phyloP scores from a whole-genome alignment of 805 yeast species.

The Kazachstania viticola region DNA sequence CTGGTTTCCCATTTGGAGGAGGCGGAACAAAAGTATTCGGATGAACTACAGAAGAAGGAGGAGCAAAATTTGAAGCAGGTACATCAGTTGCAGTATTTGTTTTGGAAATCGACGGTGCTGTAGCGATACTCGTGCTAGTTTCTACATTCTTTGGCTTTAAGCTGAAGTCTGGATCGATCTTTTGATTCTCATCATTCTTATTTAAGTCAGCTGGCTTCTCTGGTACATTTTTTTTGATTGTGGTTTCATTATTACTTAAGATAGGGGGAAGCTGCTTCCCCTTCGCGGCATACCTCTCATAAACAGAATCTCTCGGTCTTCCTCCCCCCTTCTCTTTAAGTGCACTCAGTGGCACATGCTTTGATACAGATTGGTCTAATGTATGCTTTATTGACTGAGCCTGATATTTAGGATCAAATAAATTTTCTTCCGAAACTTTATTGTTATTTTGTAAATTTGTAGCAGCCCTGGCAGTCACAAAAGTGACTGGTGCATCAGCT shows the following conservation, averaged over 20 bases:
- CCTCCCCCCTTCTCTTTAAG: slow-evolving; percentile 17
- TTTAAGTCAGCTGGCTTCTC: neutral
- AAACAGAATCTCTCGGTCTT: slow-evolving; percentile 12
- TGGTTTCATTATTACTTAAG: neutral
- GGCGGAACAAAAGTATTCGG: slow-evolving; percentile 11
- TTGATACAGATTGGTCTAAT: slow-evolving; percentile 56
- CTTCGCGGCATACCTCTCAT: slow-evolving; percentile 24
- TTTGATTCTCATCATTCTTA: neutral
- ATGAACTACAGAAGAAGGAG: slow-evolving; percentile 17
- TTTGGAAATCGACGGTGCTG: neutral
- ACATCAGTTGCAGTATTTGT: neutral
- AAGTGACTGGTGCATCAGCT: slow-evolving; percentile 20
- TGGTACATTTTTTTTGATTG: neutral
- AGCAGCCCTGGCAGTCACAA: slow-evolving; percentile 59
- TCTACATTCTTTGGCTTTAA: neutral
- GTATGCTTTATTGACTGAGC: slow-evolving; percentile 47
- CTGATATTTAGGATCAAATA: slow-evolving; percentile 48
- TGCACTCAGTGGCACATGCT: slow-evolving; percentile 34
- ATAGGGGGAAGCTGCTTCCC: slow-evolving; percentile 16
- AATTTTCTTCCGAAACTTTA: slow-evolving; percentile 28
- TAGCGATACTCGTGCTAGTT: neutral
- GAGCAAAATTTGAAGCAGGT: slow-evolving; percentile 10
- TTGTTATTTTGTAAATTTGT: slow-evolving; percentile 39
- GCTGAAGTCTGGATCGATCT: no score
- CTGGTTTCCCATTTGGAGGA: slow-evolving; percentile 3